These are phyloP conservation scores for Bipolaris cookei DNA, from an alignment of 2,329 filamentous ascomycete genomes.

Conservation along the genomic window DNA sequence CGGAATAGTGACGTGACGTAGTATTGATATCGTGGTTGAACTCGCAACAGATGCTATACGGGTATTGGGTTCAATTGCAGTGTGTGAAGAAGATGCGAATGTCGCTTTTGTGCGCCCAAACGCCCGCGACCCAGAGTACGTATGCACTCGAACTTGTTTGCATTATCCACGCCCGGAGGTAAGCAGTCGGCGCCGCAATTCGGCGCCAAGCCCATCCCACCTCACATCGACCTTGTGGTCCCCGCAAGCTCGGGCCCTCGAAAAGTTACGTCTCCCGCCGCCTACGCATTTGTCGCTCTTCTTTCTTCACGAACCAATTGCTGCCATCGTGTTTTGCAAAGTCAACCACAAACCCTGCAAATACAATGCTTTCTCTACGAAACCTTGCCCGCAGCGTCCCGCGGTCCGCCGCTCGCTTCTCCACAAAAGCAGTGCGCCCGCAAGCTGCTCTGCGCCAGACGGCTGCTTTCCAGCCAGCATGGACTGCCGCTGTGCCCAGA, in stretches of 20 bases:
- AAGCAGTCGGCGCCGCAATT: conserved; percentile 13
- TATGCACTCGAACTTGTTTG: too few relatives aligned
- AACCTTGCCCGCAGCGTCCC: conserved; percentile 55
- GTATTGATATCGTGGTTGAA: not conserved
- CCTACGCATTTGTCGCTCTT: conserved; percentile 14
- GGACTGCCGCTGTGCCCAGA: conserved; percentile 38
- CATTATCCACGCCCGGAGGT: conserved; percentile 7
- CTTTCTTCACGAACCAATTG: conserved; percentile 2
- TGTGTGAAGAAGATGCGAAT: not conserved
- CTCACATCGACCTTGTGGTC: conserved; percentile 23
- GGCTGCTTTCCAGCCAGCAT: conserved; percentile 44
- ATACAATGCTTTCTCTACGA: conserved; percentile 55
- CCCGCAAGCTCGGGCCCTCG: conserved; percentile 21
- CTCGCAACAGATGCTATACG: not conserved
- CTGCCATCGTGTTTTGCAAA: conserved; percentile 10
- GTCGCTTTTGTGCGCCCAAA: not conserved
- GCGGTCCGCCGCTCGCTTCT: conserved; percentile 51
- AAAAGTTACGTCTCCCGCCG: conserved; percentile 29
- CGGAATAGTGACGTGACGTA: conserved; percentile 24
- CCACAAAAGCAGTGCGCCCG: conserved; percentile 47
- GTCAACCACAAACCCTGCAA: not conserved
- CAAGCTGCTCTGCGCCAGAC: conserved; percentile 46
- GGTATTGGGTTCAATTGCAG: not conserved
- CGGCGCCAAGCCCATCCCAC: conserved; percentile 17
- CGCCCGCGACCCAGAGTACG: not conserved